Evolutionary conservation across 305 asterid genomes (phyloP).

Genomic region (Solanum hybrid): DNA sequence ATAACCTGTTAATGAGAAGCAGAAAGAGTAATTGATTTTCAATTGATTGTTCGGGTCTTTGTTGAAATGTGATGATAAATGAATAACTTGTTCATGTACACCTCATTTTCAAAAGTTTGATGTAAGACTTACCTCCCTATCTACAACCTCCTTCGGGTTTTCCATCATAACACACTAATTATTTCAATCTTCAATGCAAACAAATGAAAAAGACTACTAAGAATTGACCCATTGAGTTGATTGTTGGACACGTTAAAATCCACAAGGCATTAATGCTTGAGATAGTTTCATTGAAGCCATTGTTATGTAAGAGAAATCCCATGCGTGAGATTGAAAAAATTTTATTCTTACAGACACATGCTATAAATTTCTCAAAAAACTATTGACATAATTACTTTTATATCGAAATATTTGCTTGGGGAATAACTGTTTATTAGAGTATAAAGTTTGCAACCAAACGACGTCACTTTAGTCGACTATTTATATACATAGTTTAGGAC

Average conservation of each 20-base stretch:
- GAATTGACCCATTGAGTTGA: background rate
- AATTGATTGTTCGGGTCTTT: background rate
- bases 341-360: background rate
- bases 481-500: background rate
- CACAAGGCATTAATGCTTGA: background rate
- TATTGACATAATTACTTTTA: background rate
- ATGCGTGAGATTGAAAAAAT: background rate
- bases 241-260: background rate
- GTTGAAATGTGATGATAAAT: background rate
- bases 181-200: background rate
- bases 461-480: background rate
- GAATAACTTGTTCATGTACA: background rate
- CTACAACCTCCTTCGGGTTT: background rate
- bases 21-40: background rate
- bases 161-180: background rate
- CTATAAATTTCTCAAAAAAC: background rate
- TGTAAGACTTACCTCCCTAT: background rate
- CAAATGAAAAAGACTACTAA: background rate
- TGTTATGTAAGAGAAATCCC: background rate
- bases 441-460: background rate
- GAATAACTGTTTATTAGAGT: background rate
- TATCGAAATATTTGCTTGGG: background rate
- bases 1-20: conserved; percentile 33
- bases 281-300: background rate
- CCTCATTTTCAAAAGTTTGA: background rate